Conservation (phyloP, 2,329 filamentous ascomycete genomes). For the Fusarium irregulare region DNA sequence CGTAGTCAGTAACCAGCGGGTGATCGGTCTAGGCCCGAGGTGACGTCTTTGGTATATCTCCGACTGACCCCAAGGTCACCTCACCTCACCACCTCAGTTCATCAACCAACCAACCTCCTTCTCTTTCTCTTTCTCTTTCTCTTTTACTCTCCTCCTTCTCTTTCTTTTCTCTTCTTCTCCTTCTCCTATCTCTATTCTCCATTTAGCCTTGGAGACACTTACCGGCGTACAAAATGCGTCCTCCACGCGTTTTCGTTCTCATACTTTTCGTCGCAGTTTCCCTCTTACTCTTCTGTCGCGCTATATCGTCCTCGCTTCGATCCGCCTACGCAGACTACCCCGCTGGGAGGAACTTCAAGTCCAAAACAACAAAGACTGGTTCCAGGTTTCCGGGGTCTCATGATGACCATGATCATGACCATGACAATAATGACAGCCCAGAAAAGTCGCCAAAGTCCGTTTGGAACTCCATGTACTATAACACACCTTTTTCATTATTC, state of each 20-base stretch:
- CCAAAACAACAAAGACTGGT: constrained; percentile 32
- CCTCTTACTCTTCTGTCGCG: constrained; percentile 66
- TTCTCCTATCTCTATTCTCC: neutral
- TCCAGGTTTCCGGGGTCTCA: constrained; percentile 24
- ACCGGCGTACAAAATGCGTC: constrained; percentile 59
- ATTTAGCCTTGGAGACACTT: constrained; percentile 12
- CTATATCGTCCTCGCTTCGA: constrained; percentile 56
- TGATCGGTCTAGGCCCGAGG: constrained; percentile 34
- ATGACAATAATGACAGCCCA: neutral
- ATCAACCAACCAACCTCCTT: constrained; percentile 9
- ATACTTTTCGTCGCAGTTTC: constrained; percentile 64
- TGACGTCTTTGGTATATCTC: constrained; percentile 43
- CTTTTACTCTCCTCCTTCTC: constrained; percentile 20
- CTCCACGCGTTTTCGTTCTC: constrained; percentile 65
- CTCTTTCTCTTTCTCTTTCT: constrained; percentile 9
- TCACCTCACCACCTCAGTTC: constrained; percentile 43
- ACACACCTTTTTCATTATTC: constrained; percentile 86
- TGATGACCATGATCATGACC: constrained; percentile 13
- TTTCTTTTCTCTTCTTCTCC: neutral
- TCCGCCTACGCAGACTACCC: constrained; percentile 46
- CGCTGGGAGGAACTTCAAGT: constrained; percentile 43
- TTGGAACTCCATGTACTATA: constrained; percentile 73
- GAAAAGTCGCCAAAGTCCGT: constrained; percentile 43
- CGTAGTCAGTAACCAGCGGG: constrained; percentile 3
- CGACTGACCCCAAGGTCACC: constrained; percentile 38